Base-by-base conservation (phyloP, 129 eudicot species). In the Centaurea solstitialis region DNA sequence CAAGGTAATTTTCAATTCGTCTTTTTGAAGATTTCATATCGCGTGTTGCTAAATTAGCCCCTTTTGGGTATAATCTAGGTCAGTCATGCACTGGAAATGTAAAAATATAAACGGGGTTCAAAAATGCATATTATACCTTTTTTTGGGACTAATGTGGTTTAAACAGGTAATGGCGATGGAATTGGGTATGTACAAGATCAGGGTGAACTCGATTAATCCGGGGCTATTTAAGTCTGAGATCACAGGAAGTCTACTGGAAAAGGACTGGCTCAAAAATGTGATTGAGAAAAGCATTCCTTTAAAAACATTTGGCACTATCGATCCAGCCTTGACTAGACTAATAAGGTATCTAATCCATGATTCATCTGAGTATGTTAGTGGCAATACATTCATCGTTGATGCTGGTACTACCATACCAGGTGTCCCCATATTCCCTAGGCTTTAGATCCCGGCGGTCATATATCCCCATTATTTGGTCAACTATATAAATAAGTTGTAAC, bases 261-360 rank as follows among this genome's bases (percentile, higher is more conserved):
- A 41, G 6, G 68, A 81, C 0, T 74, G 84, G 84, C 69, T 74
- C 6, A n/a, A 28, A 22, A 73, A 61, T 13, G 84, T 80, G 74
- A 68, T 30, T 23, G 1, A 30, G 13, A 81, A 45, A 65, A 64
- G 24, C 4, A 5, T 74, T 81, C 84, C 80, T 1, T 45, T 81
- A 45, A 21, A 5, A 35, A 73, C 79, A 65, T 64, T n/a, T n/a
- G 80, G 79, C n/a, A 64, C 79, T 8, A 9, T 4, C 4, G 79
- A 80, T 43, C 84, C 84, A 7, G 75, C 84, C 2, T 69, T 81
- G 73, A 81, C 84, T 4, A 15, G 4, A 35, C 53, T 81, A 13
- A 47, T 67, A 10, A 81, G 79, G 35, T 74, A 81, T 74, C 53
- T 81, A 30, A 81, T 81, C 30, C 84, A 81, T 66, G 84, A 81